Conservation (phyloP, 805 yeast species). For the Saturnispora bothae region DNA sequence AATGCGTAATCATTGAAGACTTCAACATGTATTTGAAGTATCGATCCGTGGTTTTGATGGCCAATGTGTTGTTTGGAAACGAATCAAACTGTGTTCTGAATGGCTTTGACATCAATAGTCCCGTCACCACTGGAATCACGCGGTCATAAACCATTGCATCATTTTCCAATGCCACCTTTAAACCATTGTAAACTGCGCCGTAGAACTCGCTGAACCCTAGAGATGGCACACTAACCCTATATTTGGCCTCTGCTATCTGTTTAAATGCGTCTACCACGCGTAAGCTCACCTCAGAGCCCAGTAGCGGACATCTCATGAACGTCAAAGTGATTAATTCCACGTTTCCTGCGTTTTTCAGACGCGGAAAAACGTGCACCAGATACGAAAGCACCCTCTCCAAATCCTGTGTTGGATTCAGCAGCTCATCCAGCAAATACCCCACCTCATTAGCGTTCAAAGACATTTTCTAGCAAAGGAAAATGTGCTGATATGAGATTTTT, state of each 20-base stretch:
- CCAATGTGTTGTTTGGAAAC: conserved; percentile 19
- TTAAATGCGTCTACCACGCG: conserved; percentile 39
- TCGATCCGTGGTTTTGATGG: conserved; percentile 18
- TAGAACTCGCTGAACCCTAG: conserved; percentile 36
- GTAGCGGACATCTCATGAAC: conserved; percentile 34
- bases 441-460: conserved; percentile 28
- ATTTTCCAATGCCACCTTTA: neutral
- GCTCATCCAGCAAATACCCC: conserved; percentile 36
- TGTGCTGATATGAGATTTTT: neutral
- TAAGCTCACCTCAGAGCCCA: conserved; percentile 14
- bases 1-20: neutral
- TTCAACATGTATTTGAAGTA: conserved; percentile 1
- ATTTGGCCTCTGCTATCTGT: conserved; percentile 35
- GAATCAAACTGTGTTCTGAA: conserved; percentile 17
- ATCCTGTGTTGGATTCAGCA: conserved; percentile 30
- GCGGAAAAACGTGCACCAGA: conserved; percentile 42
- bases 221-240: conserved; percentile 38
- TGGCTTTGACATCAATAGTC: conserved; percentile 31
- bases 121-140: conserved; percentile 37
- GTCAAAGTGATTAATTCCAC: conserved; percentile 33
- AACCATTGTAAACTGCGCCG: conserved; percentile 11
- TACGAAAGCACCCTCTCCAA: conserved; percentile 31
- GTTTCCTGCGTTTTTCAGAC: conserved; percentile 36
- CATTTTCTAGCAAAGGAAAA: neutral
- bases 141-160: conserved; percentile 30